phyloP scores from a whole-genome alignment of 2,329 filamentous ascomycete species.

The Paecilomyces variotii region DNA sequence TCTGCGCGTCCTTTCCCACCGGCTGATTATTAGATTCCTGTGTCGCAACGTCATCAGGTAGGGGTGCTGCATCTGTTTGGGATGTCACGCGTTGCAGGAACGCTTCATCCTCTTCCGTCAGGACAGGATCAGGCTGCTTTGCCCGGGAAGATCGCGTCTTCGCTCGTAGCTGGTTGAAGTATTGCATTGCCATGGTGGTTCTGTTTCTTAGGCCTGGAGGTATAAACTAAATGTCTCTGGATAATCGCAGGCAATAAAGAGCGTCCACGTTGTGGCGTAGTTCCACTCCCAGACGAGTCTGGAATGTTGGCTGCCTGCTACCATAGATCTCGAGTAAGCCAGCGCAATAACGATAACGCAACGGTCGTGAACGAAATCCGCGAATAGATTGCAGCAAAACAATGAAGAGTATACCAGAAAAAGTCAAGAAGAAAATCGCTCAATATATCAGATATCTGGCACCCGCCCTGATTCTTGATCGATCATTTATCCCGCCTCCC shows the following conservation, averaged over 20 bases:
- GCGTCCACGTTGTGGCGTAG: background rate
- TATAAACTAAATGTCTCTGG: background rate
- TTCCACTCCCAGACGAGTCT: background rate
- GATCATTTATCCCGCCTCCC: background rate
- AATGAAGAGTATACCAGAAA: background rate
- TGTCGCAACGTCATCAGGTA: constrained; percentile 13
- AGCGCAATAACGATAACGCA: background rate
- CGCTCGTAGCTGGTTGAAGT: constrained; percentile 35
- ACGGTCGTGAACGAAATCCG: background rate
- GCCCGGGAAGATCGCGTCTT: constrained; percentile 26
- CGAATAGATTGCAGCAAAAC: background rate
- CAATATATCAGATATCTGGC: background rate
- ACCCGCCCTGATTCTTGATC: background rate
- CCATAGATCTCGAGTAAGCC: background rate
- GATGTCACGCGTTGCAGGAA: constrained; percentile 47
- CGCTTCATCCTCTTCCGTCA: constrained; percentile 55
- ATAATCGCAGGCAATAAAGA: background rate
- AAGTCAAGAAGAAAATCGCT: too few relatives aligned
- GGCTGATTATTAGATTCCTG: constrained; percentile 4
- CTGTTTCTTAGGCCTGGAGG: background rate
- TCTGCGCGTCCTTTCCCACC: constrained; percentile 36
- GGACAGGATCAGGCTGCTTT: constrained; percentile 32
- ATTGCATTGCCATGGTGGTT: constrained; percentile 26
- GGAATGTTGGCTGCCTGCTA: background rate
- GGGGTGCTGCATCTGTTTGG: constrained; percentile 19